These are phyloP conservation scores for Hymenoscyphus scutula DNA, from an alignment of 2,329 filamentous ascomycete genomes.

Conservation along the genomic window DNA sequence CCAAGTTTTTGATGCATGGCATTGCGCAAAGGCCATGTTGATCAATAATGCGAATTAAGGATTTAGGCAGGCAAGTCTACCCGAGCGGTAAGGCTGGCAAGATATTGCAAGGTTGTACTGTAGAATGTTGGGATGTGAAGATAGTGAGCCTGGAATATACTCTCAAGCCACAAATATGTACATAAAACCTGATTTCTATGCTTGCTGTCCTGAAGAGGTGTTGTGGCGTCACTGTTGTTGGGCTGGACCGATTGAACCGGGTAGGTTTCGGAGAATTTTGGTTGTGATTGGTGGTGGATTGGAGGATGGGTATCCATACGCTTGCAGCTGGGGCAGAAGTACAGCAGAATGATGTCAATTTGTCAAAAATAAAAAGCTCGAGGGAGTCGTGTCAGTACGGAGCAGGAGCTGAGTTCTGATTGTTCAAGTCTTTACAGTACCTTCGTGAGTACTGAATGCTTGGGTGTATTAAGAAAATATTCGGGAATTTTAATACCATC, in stretches of 20 bases:
- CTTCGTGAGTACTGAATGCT: no score
- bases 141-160: not conserved
- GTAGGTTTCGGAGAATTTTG: no score
- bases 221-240: not conserved
- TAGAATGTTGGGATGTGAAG: not conserved
- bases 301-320: no score
- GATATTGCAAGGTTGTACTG: not conserved
- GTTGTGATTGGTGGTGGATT: not conserved
- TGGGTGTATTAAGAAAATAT: no score
- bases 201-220: not conserved
- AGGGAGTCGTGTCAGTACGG: no score
- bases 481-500: no score
- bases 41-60: not conserved
- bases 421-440: no score
- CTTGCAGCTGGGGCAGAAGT: no score
- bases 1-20: not conserved
- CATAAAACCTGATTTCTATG: slow-evolving; percentile 1
- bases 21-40: slow-evolving; percentile 1
- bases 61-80: not conserved
- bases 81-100: not conserved
- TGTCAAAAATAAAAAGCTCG: no score
- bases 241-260: not conserved
- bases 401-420: no score
- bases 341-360: no score
- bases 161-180: not conserved